Conservation (phyloP, 2,329 filamentous ascomycete species). For the Geosmithia flava region DNA sequence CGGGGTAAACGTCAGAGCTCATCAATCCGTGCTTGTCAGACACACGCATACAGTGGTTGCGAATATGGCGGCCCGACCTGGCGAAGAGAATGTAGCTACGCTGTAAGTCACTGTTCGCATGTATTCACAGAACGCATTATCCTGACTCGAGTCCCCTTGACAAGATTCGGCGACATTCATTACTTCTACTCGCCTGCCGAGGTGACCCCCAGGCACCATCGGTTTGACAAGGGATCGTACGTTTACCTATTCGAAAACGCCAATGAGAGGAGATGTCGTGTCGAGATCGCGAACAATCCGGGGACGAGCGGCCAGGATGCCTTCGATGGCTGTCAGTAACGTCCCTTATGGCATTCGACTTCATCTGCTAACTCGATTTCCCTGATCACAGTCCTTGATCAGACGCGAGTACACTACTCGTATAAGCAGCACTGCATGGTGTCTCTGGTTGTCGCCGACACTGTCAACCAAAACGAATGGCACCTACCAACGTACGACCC, state of each 20-base stretch:
- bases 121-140: background rate
- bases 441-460: slow-evolving; percentile 49
- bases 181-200: slow-evolving; percentile 64
- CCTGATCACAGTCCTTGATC: slow-evolving; percentile 46
- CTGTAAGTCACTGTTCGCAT: slow-evolving; percentile 24
- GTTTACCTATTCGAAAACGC: slow-evolving; percentile 71
- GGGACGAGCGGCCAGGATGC: slow-evolving; percentile 69
- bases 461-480: slow-evolving; percentile 50
- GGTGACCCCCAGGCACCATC: slow-evolving; percentile 59
- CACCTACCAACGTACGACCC: slow-evolving; percentile 63
- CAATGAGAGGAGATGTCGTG: slow-evolving; percentile 50
- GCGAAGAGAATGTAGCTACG: slow-evolving; percentile 38
- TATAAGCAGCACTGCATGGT: slow-evolving; percentile 64
- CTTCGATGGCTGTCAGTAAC: slow-evolving; percentile 57
- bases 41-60: background rate
- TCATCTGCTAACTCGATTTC: slow-evolving; percentile 4
- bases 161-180: slow-evolving; percentile 65
- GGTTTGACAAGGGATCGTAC: slow-evolving; percentile 70
- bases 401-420: slow-evolving; percentile 53
- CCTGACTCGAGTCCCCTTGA: background rate
- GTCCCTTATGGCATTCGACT: background rate
- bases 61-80: slow-evolving; percentile 31
- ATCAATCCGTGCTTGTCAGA: background rate
- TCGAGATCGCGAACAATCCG: slow-evolving; percentile 66
- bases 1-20: background rate